Base-by-base conservation (phyloP, 2,329 filamentous ascomycete species). In the Ophiostoma perfectum region DNA sequence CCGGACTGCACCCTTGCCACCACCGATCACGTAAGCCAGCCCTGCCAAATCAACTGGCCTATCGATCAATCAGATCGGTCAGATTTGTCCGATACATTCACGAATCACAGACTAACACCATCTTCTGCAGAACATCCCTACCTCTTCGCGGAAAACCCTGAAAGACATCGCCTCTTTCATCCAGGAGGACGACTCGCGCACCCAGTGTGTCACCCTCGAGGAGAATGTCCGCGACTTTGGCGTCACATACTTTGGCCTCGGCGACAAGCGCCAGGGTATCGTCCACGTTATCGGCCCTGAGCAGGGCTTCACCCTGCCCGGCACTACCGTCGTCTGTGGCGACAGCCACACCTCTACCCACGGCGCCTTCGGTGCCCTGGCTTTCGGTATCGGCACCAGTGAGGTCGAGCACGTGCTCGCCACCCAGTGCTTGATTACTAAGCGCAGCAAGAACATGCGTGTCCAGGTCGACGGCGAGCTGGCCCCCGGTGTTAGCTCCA, bases 271-370 rank as follows among this genome's bases (percentile, higher is more conserved):
- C 73, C 95, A 99, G 81, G 95, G 95, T 73, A 99, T 99, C 75
- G 95, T 98, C 69, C 95, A 99, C 81, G 92, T 99, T 75, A 98
- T 99, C 75, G 95, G 95, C 47, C 95, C 95, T 55, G 95, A 99
- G 83, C 95, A 99, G 80, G 95, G 95, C 73, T 99, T 99, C 83
- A 99, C 95, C 68, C 89, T 98, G 49, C 95, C 95, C 58, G 95
- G 92, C 73, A 98, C 95, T 67, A 99, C 95, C 3, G 91, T 98
- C 49, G 95, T 98, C 73, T 98, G 95, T 77, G 95, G 95, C 79
- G 95, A 99, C 84, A 96, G 91, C 76, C 95, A 99, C 79, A 99
- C 95, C 64, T 97, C 94, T 39, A 99, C 95, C 72, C 95, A 99
- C 80, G 95, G 95, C 75, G 95, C 95, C 66, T 99, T 98, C 75